Base-by-base conservation (phyloP, 2,329 filamentous ascomycete species). In the Phyllosticta ampelicida region DNA sequence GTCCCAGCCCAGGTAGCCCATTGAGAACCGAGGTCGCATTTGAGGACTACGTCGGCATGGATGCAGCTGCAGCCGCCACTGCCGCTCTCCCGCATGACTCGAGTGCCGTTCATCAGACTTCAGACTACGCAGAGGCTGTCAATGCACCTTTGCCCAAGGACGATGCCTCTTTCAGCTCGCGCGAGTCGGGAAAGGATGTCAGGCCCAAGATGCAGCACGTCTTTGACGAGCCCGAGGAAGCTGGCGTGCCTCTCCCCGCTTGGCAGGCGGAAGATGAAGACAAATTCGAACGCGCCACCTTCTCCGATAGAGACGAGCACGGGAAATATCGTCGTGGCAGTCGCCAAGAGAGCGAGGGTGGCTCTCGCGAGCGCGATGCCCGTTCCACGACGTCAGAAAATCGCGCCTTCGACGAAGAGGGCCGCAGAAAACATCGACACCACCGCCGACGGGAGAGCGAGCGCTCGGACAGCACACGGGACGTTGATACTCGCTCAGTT, bases 401-500 rank as follows among this genome's bases (percentile, higher is more conserved):
- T 0, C 55, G 61, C 10, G 53, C 13, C 13, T 48, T 49, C 10
- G 54, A 62, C 18, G 60, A 60, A 23, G 59, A 57, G 30, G 59
- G 57, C 3, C 53, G 56, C 18, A 53, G 53, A 18, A 60, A 59
- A 55, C 68, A 71, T 56, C 66, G 65, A 51, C 67, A 68, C 51
- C 70, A 71, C 56, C 68, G 70, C 19, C 70, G 72, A 23, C 61
- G 67, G 49, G 65, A 68, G 58, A 68, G 69, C 19, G 70, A 72
- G 53, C 60, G 66, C 48, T 63, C 66, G 11, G 73, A 75, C 49
- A 48, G 48, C 51, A 53, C 55, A 5, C 44, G 51, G 36, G 70
- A 73, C 53, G 72, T 72, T 59, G 74, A 76, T 54, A 65, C 70
- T 1, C 67, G 69, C 51, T 76, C 74, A 11, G 68, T 73, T 0